A percentile compares a stretch with the other conserved stretches of the same genome.
phyloP scores from a whole-genome alignment of 805 yeast genomes.

The Teunomyces cretensis region DNA sequence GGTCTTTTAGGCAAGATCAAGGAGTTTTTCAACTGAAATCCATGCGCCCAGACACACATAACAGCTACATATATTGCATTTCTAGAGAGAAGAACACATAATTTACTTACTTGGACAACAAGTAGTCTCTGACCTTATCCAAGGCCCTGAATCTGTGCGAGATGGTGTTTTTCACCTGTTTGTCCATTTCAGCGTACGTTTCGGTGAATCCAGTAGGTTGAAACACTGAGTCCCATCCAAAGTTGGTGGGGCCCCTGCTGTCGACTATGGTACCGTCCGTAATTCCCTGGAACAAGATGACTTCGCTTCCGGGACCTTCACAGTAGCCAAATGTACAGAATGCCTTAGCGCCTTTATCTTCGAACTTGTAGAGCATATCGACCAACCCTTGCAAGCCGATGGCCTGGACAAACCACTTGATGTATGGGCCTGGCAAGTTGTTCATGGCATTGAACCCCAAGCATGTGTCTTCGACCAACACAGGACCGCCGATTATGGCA shows the following conservation, averaged over 20 bases:
- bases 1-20: slow-evolving; percentile 48
- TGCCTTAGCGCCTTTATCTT: slow-evolving; percentile 82
- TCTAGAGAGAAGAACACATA: background rate
- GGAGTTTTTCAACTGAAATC: slow-evolving; percentile 11
- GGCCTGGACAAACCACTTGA: slow-evolving; percentile 83
- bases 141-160: slow-evolving; percentile 89
- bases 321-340: slow-evolving; percentile 91
- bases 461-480: slow-evolving; percentile 93
- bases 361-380: slow-evolving; percentile 76
- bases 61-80: background rate
- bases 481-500: slow-evolving; percentile 65
- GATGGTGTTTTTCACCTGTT: slow-evolving; percentile 69
- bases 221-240: slow-evolving; percentile 95
- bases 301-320: slow-evolving; percentile 73
- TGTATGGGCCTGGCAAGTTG: slow-evolving; percentile 89
- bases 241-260: slow-evolving; percentile 73
- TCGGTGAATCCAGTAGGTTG: slow-evolving; percentile 72
- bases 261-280: slow-evolving; percentile 79
- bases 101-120: slow-evolving; percentile 18
- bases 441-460: slow-evolving; percentile 78
- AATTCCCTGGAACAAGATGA: slow-evolving; percentile 79
- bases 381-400: slow-evolving; percentile 78
- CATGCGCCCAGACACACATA: too few relatives aligned
- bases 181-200: slow-evolving; percentile 85
- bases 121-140: slow-evolving; percentile 61